These are phyloP conservation scores for Porogramme epimiltina DNA, from an alignment of 1,284 basidiomycete genomes.

Conservation along the genomic window DNA sequence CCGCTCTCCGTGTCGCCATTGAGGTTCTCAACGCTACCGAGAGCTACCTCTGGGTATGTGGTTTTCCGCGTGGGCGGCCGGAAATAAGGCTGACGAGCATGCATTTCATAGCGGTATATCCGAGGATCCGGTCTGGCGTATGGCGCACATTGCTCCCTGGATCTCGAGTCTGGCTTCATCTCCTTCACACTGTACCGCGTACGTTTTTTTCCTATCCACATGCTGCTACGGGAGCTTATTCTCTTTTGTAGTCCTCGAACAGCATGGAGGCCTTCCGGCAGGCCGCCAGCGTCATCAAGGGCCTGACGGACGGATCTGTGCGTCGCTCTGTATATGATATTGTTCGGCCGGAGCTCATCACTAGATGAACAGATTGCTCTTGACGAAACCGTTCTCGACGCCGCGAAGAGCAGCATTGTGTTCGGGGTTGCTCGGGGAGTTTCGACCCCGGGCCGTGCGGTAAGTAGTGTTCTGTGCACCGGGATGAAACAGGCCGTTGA, in stretches of 20 bases:
- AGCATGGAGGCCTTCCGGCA: constrained; percentile 84
- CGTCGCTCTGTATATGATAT: constrained; percentile 31
- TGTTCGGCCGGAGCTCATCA: background rate
- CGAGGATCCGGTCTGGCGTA: constrained; percentile 94
- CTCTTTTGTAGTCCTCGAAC: constrained; percentile 76
- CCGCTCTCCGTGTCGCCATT: constrained; percentile 83
- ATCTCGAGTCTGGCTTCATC: constrained; percentile 83
- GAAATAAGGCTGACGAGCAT: background rate
- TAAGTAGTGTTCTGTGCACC: constrained; percentile 38
- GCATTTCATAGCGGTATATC: constrained; percentile 65
- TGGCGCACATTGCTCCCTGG: constrained; percentile 80
- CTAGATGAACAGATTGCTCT: constrained; percentile 66
- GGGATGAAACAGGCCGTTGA: background rate
- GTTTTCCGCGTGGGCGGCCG: background rate
- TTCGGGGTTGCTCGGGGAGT: constrained; percentile 82
- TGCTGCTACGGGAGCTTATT: background rate
- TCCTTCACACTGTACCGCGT: constrained; percentile 85
- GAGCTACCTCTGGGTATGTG: constrained; percentile 87
- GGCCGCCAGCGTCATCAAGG: constrained; percentile 74
- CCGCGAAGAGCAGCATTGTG: constrained; percentile 91
- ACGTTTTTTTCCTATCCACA: constrained; percentile 28
- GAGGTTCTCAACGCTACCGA: constrained; percentile 94
- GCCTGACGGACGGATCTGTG: constrained; percentile 80
- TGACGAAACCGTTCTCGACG: constrained; percentile 84
- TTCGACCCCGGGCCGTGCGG: constrained; percentile 84